Base-by-base conservation (phyloP, 805 yeast species). In the Teunomyces pallodes region DNA sequence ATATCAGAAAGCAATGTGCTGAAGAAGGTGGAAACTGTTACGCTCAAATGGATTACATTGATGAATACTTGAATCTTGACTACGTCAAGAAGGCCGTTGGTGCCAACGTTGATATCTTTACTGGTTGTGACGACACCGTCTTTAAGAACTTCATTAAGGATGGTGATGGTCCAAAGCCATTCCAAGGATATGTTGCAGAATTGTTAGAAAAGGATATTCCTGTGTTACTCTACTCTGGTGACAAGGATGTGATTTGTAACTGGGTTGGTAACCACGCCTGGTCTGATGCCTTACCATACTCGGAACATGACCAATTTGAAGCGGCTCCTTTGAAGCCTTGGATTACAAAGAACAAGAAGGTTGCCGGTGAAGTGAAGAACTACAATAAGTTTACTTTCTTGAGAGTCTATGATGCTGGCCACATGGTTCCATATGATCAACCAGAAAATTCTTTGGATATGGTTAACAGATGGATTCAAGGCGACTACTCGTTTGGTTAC, bases 341-440 rank as follows among this genome's bases (percentile, higher is more conserved):
- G 60, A 40, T 46, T 48, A 57, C 61, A 40, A 24, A 42, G 28
- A 49, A 44, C 9, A 53, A 53, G 16, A 47, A 48, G 45, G 48
- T 52, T 50, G 79, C 82, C 24, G 98, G 98, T 50, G 82, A 86
- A 59, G 85, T 84, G 27, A 90, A 89, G 73, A 85, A 81, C 60
- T 79, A 75, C 54, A 84, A 84, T 42, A 76, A 80, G 50, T 82
- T 91, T 57, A 87, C 96, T 3, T 92, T 86, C 74, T 75, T 89
- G 66, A 80, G 96, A 66, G 81, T 91, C 8, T 91, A 76, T 60
- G 92, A 83, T 53, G 97, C 95, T 45, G 97, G 97, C 26, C 97
- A 92, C 70, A 90, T 91, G 97, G 96, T 90, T 53, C 97, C 97
- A 13, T 85, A 72, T 60, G 91, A 91, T 69, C 92, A 87, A 72